Evolutionary conservation across 2,329 filamentous ascomycete species (phyloP).

Genomic region (Erysiphe neolycopersici): DNA sequence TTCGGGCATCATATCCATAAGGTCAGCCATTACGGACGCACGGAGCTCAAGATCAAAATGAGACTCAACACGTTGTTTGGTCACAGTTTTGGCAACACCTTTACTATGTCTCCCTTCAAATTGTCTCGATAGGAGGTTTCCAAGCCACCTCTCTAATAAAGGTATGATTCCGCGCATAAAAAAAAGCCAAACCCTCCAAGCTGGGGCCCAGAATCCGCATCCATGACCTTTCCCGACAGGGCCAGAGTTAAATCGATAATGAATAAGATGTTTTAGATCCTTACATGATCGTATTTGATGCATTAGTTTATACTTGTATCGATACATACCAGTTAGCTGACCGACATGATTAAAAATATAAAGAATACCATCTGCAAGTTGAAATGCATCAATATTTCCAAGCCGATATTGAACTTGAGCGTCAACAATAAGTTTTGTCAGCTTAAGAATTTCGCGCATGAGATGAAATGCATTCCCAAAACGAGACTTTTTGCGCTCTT

Average conservation of each 20-base stretch:
- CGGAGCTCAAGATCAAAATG: conserved; percentile 94
- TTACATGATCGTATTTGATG: conserved; percentile 98
- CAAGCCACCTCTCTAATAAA: conserved; percentile 85
- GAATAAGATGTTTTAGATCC: conserved; percentile 95
- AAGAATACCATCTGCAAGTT: conserved; percentile 92
- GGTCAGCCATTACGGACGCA: conserved; percentile 92
- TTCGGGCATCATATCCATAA: conserved; percentile 99
- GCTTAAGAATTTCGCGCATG: conserved; percentile 86
- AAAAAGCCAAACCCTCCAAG: conserved; percentile 97
- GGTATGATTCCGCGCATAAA: conserved; percentile 98
- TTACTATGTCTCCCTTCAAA: conserved; percentile 98
- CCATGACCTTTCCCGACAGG: conserved; percentile 93
- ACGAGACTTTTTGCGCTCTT: conserved; percentile 96
- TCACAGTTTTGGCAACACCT: conserved; percentile 95
- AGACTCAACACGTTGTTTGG: conserved; percentile 94
- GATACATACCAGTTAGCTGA: conserved; percentile 96
- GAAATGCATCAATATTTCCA: conserved; percentile 96
- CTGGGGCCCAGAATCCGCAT: conserved; percentile 96
- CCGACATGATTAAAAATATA: conserved; percentile 99
- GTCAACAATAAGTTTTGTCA: conserved; percentile 95
- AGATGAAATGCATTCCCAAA: conserved; percentile 98
- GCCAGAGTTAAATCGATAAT: conserved; percentile 94
- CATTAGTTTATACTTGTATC: conserved; percentile 99
- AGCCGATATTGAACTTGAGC: conserved; percentile 93
- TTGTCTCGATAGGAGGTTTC: conserved; percentile 84